Evolutionary conservation across 1,284 basidiomycete genomes (phyloP), one percentile per base, ranked within the genome.

Genomic region (Ustilago xerochloae): DNA sequence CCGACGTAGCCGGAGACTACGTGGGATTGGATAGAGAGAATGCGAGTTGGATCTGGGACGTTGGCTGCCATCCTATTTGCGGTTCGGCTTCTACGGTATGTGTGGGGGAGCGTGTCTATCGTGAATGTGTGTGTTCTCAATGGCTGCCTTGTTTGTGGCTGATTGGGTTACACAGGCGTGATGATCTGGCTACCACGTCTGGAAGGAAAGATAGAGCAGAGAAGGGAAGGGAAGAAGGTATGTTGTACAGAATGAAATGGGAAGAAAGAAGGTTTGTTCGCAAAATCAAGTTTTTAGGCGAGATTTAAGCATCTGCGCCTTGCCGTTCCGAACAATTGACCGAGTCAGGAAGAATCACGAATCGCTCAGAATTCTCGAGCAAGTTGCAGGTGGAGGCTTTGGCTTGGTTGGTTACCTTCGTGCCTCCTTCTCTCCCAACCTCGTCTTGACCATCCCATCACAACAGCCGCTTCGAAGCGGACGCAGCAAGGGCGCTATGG

Each of bases 1-100:
- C 88, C 95, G n/a, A 97, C 96, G 83, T 96, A 98, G 59, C 96
- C 96, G 74, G 91, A 93, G 2, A 92, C 90, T 62, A 98, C 96
- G 80, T 99, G 96, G 0, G 92, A 93, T 83, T 98, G 96, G 48
- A 98, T 89, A 3, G 86, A 87, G 18, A 89, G 84, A 12, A 89
- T 67, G 24, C 73, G 47, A 2, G 53, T 36, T 12, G 73, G 47
- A n/a, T 77, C 75, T 10, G 72, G 67, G 13, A 60, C 26, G 57
- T 75, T 77, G 48, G 67, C 75, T 48, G 71, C 67, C 75, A 77
- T 77, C 18, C 12, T 54, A 16, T 4, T 32, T 55, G 41, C 41
- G 8, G 6, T 5, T 32, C 20, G 6, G 10, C 18, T 13, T 32
- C 16, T 48, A 18, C n/a, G 8, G 46, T 30, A 13, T 6, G 6